phyloP scores from a whole-genome alignment of 2,329 filamentous ascomycete genomes.

The Diaporthe vaccinii region DNA sequence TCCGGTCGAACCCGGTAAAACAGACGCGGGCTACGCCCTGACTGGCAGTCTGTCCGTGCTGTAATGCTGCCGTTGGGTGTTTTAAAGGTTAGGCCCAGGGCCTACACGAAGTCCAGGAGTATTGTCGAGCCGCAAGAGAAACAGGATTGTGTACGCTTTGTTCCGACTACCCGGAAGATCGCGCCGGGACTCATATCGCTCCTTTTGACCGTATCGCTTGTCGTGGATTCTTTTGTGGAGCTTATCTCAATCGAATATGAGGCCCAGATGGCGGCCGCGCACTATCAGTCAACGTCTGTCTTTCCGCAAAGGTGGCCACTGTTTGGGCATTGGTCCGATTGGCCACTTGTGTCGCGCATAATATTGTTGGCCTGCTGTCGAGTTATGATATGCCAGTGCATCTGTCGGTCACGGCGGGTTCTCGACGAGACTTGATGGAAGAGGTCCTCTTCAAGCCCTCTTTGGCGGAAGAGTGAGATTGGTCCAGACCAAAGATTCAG shows the following conservation, averaged over 20 bases:
- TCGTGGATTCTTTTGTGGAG: neutral
- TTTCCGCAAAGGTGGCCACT: no score
- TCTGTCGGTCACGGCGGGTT: no score
- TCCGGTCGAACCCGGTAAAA: neutral
- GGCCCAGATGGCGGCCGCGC: neutral
- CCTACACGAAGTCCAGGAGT: neutral
- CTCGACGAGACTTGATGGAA: no score
- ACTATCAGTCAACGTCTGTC: no score
- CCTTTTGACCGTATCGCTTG: neutral
- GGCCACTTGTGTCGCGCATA: accelerated
- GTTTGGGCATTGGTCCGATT: neutral
- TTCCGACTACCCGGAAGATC: neutral
- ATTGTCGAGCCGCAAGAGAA: neutral
- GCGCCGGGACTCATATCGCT: slow-evolving; percentile 3
- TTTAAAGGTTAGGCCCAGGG: neutral
- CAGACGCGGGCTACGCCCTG: neutral
- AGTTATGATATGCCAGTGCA: neutral
- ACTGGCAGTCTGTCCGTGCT: neutral
- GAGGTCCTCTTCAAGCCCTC: no score
- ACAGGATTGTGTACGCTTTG: neutral
- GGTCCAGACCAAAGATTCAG: no score
- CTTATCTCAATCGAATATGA: neutral
- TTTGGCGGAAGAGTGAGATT: no score
- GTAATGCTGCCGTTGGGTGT: neutral
- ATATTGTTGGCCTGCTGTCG: neutral